Evolutionary conservation across 805 yeast species (phyloP), one percentile per base, ranked within the genome.

Genomic region (Yarrowia deformans): DNA sequence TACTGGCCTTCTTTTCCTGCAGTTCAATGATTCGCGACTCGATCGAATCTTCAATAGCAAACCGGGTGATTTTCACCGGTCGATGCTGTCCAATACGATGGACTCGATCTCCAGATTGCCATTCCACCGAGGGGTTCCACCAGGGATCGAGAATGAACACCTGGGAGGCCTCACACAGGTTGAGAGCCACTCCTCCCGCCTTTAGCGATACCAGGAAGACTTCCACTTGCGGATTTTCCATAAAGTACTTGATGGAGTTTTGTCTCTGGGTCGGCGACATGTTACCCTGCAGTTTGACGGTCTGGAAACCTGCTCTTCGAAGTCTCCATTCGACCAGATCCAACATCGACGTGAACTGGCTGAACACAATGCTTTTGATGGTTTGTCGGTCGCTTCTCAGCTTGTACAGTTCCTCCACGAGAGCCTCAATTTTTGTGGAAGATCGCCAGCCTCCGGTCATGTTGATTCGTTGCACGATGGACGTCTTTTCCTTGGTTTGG

Each of bases 101-200:
- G 29, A 95, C 98, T 80, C 99, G 87, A 79, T 95, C 99, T 79
- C 97, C 97, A 64, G 96, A 89, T 78, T 95, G 99, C 93, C 98
- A 95, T 78, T 95, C 99, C 8, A 94, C 95, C 73, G 97, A 90
- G 1, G 98, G 98, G 77, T 95, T 96, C 98, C 99, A 95, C 99
- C 99, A 95, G 43, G 98, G 98, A 75, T 95, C 99, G 82, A 95
- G 83, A 55, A 95, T 84, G 73, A 95, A 95, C 58, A 95, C 98
- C 75, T 94, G 98, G 2, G 96, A 93, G 0, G 99, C 98, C 75
- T 96, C 99, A 75, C 97, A 94, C 72, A 95, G 82, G 77, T 95
- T 95, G 72, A 95, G 83, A 0, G 99, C 99, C 52, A 95, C 99
- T 80, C 99, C 99, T 73, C 99, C 99, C 0, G 99, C 99, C 76